These are phyloP conservation scores for Darksidea phi DNA, from an alignment of 495 filamentous ascomycete species.

Conservation along the genomic window DNA sequence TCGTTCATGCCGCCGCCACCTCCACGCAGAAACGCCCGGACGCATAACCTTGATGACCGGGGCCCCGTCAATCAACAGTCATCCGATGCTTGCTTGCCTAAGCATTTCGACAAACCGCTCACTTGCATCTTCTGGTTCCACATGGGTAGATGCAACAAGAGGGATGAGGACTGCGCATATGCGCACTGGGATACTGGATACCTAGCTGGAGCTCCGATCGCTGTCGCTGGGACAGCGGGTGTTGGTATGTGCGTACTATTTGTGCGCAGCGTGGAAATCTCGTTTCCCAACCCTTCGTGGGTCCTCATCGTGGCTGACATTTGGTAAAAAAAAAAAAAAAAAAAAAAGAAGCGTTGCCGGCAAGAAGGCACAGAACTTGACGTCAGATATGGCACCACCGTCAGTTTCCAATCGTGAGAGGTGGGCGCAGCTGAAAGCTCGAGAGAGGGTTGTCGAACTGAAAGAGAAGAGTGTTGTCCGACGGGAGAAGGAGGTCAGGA, in stretches of 20 bases:
- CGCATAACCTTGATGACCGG: neutral
- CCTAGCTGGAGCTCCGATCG: conserved; percentile 3
- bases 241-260: conserved; percentile 1
- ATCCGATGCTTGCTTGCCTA: neutral
- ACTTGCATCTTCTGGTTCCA: conserved; percentile 15
- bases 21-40: neutral
- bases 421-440: no score
- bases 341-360: no score
- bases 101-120: neutral
- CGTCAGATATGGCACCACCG: no score
- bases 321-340: no score
- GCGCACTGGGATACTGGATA: conserved; percentile 6
- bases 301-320: no score
- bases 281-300: no score
- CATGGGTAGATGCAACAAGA: conserved; percentile 6
- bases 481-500: neutral
- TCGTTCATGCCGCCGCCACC: no score
- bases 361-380: no score
- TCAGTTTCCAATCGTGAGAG: no score
- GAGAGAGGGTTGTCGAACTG: neutral
- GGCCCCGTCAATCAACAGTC: neutral
- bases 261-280: no score
- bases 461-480: neutral
- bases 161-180: conserved; percentile 10
- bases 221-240: neutral